These are phyloP conservation scores for Mariannaea elegans DNA, from an alignment of 2,329 filamentous ascomycete species.

Conservation along the genomic window DNA sequence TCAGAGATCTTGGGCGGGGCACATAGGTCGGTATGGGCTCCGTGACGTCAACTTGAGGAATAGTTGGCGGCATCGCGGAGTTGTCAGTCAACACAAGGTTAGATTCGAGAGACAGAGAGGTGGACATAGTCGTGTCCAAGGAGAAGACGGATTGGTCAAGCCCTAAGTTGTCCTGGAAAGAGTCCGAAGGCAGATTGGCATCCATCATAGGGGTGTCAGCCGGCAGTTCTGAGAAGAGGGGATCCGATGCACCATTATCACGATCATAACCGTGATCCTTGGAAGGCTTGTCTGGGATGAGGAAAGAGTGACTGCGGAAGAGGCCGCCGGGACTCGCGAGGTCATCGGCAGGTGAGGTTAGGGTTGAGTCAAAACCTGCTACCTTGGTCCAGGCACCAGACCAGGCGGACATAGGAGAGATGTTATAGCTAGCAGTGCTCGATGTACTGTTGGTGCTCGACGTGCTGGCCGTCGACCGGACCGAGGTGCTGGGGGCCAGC, in stretches of 20 bases:
- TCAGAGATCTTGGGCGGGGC: conserved; percentile 44
- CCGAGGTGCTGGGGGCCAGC: conserved; percentile 58
- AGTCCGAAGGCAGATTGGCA: conserved; percentile 41
- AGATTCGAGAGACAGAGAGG: conserved; percentile 46
- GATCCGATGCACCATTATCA: conserved; percentile 42
- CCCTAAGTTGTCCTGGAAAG: conserved; percentile 39
- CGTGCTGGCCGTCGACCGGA: conserved; percentile 54
- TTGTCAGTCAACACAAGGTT: conserved; percentile 50
- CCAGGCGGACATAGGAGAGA: conserved; percentile 59
- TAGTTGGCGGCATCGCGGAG: conserved; percentile 29
- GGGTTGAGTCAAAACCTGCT: conserved; percentile 52
- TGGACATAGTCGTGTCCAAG: conserved; percentile 45
- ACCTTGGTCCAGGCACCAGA: conserved; percentile 50
- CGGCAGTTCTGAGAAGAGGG: conserved; percentile 52
- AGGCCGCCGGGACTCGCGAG: conserved; percentile 46
- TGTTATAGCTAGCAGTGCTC: conserved; percentile 50
- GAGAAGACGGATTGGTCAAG: conserved; percentile 49
- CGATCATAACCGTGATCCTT: conserved; percentile 37
- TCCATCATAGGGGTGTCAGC: conserved; percentile 51
- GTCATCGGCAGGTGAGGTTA: conserved; percentile 57
- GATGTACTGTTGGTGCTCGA: conserved; percentile 50
- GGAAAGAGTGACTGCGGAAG: conserved; percentile 38
- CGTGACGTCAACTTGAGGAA: conserved; percentile 22
- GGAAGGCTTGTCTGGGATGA: conserved; percentile 32
- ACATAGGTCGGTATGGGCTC: conserved; percentile 40